Evolutionary conservation across 768 basidiomycete genomes (phyloP), one percentile per base, ranked within the genome.

Genomic region (Mycena galopus): DNA sequence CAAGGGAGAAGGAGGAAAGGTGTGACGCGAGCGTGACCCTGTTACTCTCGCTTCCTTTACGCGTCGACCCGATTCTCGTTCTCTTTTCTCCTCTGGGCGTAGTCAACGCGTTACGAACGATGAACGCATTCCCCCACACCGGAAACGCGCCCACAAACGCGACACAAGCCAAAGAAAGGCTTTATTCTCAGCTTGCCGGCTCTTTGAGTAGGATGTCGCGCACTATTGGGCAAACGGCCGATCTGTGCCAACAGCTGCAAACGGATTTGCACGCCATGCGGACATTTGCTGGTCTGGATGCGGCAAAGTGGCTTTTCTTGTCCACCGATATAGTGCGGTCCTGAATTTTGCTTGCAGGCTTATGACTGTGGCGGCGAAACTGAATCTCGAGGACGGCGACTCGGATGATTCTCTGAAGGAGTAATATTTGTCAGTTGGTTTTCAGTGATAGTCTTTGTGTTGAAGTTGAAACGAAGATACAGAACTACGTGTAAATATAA

Each of bases 181-280:
- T 96, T 27, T 96, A 96, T 77, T 86, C 88, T 44, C 94, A 95
- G 78, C 88, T 96, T 4, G 88, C 94, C 5, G 85, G 88, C 58
- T 92, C 90, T 57, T 80, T 96, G 4, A 88, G 88, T 32, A 85
- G 91, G 59, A 90, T 96, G 81, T 89, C 91, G 60, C 82, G 89
- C 23, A 90, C 92, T 0, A 86, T 96, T 59, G 85, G 87, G 29
- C 92, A 90, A 75, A 94, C 94, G 1, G 92, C 94, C 42, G 91
- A 91, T 75, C 86, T 95, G 27, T 92, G 94, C 81, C 94, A 92
- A 78, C 88, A 90, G 65, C 86, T 96, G 75, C 90, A 94, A 73
- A 86, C 88, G 55, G 93, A 94, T 82, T 81, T 96, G 64, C 88
- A 92, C 67, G 90, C 93, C 19, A 95, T 96, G 94, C 84, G 89